Evolutionary conservation across 1,284 basidiomycete species (phyloP).

Genomic region (Chiua sp.): DNA sequence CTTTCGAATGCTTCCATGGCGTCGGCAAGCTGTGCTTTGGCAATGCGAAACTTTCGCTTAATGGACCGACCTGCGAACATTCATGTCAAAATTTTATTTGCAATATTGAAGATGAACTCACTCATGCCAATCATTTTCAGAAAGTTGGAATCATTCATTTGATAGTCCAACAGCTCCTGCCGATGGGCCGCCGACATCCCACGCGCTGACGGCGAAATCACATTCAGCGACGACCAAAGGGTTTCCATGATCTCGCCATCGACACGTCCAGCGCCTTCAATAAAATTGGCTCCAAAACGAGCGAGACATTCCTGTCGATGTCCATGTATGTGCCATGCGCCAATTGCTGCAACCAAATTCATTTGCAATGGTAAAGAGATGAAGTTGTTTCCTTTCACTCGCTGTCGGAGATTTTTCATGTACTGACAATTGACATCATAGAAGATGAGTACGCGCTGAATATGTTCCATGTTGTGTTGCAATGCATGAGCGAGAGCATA

Average conservation of each 20-base stretch:
- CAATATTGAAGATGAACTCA: no score
- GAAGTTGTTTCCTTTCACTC: neutral
- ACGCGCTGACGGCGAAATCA: neutral
- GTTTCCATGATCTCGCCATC: neutral
- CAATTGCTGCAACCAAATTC: neutral
- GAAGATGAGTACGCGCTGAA: neutral
- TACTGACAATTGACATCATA: neutral
- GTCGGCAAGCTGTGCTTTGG: no score
- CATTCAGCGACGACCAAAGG: neutral
- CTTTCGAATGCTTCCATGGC: no score
- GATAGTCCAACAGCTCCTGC: neutral
- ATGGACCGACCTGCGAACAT: neutral
- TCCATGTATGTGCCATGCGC: no score
- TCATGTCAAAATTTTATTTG: no score
- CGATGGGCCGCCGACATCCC: neutral
- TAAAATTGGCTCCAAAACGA: neutral
- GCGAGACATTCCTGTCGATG: neutral
- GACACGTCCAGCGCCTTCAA: neutral
- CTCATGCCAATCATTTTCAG: slow-evolving; percentile 14
- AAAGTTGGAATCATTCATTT: slow-evolving; percentile 13
- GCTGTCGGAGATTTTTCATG: neutral
- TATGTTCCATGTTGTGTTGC: neutral
- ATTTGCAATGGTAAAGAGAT: neutral
- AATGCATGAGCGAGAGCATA: neutral
- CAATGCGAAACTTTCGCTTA: neutral